Percentiles rank a stretch among this genome's conserved stretches.
Conservation (phyloP, 768 basidiomycete genomes). For the Hemileccinum impolitum region DNA sequence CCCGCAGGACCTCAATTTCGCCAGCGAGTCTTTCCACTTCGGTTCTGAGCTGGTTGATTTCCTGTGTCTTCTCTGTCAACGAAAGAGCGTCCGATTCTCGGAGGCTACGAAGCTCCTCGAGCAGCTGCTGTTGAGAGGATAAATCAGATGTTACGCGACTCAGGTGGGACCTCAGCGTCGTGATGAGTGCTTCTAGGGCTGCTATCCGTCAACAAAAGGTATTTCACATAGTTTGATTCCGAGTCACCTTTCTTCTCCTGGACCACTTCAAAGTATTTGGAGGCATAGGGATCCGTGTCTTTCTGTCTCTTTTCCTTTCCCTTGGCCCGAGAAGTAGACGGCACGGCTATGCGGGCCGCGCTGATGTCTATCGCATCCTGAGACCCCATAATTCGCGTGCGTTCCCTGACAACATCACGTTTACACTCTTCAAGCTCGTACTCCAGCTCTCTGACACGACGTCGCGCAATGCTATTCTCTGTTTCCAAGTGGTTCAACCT, state of each 20-base stretch:
- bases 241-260: slow-evolving; percentile 85
- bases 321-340: slow-evolving; percentile 23
- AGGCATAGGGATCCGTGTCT: slow-evolving; percentile 36
- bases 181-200: slow-evolving; percentile 83
- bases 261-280: slow-evolving; percentile 71
- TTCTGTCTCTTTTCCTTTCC: slow-evolving; percentile 31
- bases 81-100: slow-evolving; percentile 60
- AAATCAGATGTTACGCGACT: slow-evolving; percentile 76
- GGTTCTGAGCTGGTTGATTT: slow-evolving; percentile 62
- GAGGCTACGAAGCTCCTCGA: slow-evolving; percentile 60
- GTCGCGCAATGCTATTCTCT: slow-evolving; percentile 77
- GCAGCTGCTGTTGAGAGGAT: slow-evolving; percentile 67
- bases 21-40: slow-evolving; percentile 81
- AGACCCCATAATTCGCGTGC: slow-evolving; percentile 58
- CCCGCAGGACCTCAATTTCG: slow-evolving; percentile 84
- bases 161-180: slow-evolving; percentile 70
- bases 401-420: slow-evolving; percentile 69
- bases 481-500: slow-evolving; percentile 73
- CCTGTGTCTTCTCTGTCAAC: slow-evolving; percentile 57
- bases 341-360: slow-evolving; percentile 10
- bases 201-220: slow-evolving; percentile 9
- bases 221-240: neutral
- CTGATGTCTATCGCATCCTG: slow-evolving; percentile 38
- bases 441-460: slow-evolving; percentile 85
- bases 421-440: slow-evolving; percentile 81